Evolutionary conservation across 768 basidiomycete genomes (phyloP).

Genomic region (Hysterangium stoloniferum): DNA sequence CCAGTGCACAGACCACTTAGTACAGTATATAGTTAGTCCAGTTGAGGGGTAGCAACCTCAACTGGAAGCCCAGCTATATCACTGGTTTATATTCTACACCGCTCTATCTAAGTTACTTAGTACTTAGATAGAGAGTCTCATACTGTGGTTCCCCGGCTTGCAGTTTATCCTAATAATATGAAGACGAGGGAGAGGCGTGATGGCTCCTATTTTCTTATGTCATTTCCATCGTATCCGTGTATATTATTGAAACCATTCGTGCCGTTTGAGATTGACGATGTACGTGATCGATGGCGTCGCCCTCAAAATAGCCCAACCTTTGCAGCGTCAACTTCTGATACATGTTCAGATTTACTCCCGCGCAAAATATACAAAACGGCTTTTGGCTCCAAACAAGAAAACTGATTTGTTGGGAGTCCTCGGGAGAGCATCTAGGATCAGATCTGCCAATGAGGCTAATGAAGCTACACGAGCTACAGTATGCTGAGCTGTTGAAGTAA

Average conservation of each 20-base stretch:
- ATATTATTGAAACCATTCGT: constrained; percentile 28
- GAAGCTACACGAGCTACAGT: constrained; percentile 65
- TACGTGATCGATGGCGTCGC: constrained; percentile 23
- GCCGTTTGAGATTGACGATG: constrained; percentile 11
- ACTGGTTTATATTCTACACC: too few relatives aligned
- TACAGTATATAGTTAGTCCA: too few relatives aligned
- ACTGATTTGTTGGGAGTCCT: constrained; percentile 31
- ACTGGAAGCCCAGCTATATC: too few relatives aligned
- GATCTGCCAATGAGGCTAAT: constrained; percentile 60
- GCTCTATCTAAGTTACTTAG: too few relatives aligned
- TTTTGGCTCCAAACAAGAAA: constrained; percentile 50
- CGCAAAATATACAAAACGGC: constrained; percentile 84
- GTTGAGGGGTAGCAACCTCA: too few relatives aligned
- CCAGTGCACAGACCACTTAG: too few relatives aligned
- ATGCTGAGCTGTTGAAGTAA: constrained; percentile 21
- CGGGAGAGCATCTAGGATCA: constrained; percentile 51
- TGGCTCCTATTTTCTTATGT: too few relatives aligned
- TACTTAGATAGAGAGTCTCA: too few relatives aligned
- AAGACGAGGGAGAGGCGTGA: background rate
- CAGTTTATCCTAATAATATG: too few relatives aligned
- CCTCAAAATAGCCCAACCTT: constrained; percentile 51
- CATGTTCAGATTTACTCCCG: constrained; percentile 28
- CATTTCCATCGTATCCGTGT: constrained; percentile 8
- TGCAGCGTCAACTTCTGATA: constrained; percentile 50
- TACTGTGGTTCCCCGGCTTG: too few relatives aligned